Percentiles rank a stretch among this genome's conserved stretches.
phyloP scores from a whole-genome alignment of 2,329 filamentous ascomycete genomes.

The Cytospora piceae region DNA sequence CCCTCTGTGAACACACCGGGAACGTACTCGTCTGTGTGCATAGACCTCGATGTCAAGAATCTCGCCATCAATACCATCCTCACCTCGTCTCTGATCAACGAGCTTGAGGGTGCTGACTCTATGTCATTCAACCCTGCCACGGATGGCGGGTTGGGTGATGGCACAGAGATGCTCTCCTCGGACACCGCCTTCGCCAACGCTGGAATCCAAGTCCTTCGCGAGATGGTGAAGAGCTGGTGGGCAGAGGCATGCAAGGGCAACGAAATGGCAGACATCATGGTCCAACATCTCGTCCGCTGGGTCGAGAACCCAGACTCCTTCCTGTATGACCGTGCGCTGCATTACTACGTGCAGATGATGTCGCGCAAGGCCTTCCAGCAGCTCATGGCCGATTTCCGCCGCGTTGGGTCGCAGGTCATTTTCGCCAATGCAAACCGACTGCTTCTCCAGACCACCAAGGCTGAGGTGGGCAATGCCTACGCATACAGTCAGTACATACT shows the following conservation, averaged over 20 bases:
- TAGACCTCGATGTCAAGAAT: conserved; percentile 92
- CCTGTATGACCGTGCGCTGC: conserved; percentile 90
- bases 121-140: conserved; percentile 81
- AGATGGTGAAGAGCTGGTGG: conserved; percentile 99
- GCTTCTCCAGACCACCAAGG: conserved; percentile 92
- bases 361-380: conserved; percentile 96
- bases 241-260: conserved; percentile 87
- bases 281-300: conserved; percentile 97
- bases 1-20: conserved; percentile 91
- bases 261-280: conserved; percentile 95
- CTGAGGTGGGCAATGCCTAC: conserved; percentile 93
- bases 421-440: conserved; percentile 90
- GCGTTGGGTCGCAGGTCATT: conserved; percentile 93
- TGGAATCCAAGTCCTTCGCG: conserved; percentile 85
- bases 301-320: conserved; percentile 92
- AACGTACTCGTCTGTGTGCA: conserved; percentile 93
- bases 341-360: conserved; percentile 99
- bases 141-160: conserved; percentile 63
- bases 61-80: conserved; percentile 97
- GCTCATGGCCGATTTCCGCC: conserved; percentile 93
- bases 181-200: conserved; percentile 94
- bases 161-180: conserved; percentile 73
- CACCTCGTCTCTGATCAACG: conserved; percentile 94
- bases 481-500: conserved; percentile 98
- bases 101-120: conserved; percentile 87